These are phyloP conservation scores for Astraeus odoratus DNA, from an alignment of 768 basidiomycete genomes.

Conservation along the genomic window DNA sequence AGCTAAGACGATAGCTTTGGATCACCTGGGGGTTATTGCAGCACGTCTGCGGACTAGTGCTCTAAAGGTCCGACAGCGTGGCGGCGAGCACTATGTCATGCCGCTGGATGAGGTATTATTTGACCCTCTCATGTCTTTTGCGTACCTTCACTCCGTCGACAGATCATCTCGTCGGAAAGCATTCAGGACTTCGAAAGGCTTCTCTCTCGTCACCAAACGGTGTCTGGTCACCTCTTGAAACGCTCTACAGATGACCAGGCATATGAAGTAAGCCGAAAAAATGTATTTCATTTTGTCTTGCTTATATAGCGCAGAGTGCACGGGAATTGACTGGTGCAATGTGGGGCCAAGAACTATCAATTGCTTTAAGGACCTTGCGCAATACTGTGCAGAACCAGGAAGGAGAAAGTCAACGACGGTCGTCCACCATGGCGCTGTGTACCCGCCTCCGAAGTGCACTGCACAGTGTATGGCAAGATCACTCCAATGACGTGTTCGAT, in stretches of 20 bases:
- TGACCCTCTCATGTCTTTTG: background rate
- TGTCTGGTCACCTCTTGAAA: slow-evolving; percentile 62
- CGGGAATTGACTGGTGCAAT: slow-evolving; percentile 73
- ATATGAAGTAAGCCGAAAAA: slow-evolving; percentile 52
- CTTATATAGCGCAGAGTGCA: slow-evolving; percentile 48
- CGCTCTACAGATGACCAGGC: slow-evolving; percentile 74
- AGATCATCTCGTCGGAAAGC: slow-evolving; percentile 52
- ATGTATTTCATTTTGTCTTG: background rate
- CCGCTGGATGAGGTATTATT: slow-evolving; percentile 65
- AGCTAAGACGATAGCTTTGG: slow-evolving; percentile 82
- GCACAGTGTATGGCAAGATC: slow-evolving; percentile 67
- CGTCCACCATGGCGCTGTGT: slow-evolving; percentile 35
- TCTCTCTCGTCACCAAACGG: slow-evolving; percentile 53
- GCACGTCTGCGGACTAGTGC: slow-evolving; percentile 64
- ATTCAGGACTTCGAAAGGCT: slow-evolving; percentile 50
- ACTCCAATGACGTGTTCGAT: slow-evolving; percentile 70
- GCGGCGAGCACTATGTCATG: slow-evolving; percentile 35
- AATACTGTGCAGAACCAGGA: slow-evolving; percentile 41
- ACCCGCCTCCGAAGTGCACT: slow-evolving; percentile 55
- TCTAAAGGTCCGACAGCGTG: slow-evolving; percentile 29
- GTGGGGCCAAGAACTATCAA: slow-evolving; percentile 80
- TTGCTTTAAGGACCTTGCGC: slow-evolving; percentile 53
- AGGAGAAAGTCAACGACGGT: slow-evolving; percentile 19
- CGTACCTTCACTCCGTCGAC: background rate
- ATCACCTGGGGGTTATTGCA: slow-evolving; percentile 91